phyloP scores from a whole-genome alignment of 768 basidiomycete genomes.

The Tricholoma matsutake region DNA sequence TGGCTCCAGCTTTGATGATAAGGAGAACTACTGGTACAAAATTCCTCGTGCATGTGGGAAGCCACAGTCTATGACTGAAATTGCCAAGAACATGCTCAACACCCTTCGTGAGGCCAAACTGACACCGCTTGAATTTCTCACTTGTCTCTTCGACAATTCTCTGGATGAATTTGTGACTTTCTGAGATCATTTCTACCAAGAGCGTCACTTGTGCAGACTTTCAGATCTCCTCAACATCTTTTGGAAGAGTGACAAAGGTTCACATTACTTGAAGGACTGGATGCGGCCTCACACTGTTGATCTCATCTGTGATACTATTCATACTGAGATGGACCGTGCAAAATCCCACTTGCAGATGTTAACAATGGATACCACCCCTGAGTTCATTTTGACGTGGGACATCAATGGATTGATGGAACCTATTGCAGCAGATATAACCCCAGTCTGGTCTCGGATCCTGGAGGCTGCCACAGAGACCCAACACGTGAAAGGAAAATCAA shows the following conservation, averaged over 20 bases:
- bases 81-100: no score
- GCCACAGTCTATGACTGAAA: no score
- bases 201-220: background rate
- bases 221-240: background rate
- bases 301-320: constrained; percentile 13
- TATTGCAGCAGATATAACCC: constrained; percentile 10
- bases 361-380: constrained; percentile 13
- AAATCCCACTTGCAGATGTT: constrained; percentile 19
- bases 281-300: constrained; percentile 14
- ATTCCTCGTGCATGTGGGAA: no score
- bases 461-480: background rate
- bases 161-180: no score
- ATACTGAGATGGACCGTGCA: constrained; percentile 20
- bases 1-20: no score
- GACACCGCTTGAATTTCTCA: no score
- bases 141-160: no score
- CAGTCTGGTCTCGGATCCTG: constrained; percentile 16
- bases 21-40: no score
- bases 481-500: background rate
- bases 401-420: constrained; percentile 19
- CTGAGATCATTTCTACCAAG: no score
- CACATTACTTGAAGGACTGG: constrained; percentile 1
- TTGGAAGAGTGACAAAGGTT: background rate
- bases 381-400: constrained; percentile 21
- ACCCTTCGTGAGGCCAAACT: no score